These are phyloP conservation scores for Spergularia bocconei DNA, from an alignment of 148 eudicot genomes.

Conservation along the genomic window DNA sequence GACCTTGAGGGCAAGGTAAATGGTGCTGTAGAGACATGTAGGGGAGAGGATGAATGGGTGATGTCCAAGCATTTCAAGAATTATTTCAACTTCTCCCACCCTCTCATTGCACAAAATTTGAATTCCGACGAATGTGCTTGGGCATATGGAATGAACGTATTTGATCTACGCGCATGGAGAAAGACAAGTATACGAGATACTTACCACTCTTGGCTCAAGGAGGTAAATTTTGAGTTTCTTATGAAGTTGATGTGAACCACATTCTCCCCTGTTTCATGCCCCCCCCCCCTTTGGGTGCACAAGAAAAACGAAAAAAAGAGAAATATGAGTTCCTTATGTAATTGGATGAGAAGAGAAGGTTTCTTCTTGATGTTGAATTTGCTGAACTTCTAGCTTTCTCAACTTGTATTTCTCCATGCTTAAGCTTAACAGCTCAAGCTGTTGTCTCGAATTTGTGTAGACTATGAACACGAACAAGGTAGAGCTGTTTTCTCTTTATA, in stretches of 20 bases:
- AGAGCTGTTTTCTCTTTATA: not conserved
- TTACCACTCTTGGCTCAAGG: constrained; percentile 91
- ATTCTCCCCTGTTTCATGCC: too few relatives aligned
- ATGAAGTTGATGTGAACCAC: not conserved
- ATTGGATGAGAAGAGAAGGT: too few relatives aligned
- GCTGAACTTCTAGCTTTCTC: not conserved
- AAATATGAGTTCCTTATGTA: too few relatives aligned
- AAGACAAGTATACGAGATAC: constrained; percentile 77
- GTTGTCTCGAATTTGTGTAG: too few relatives aligned
- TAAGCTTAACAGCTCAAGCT: too few relatives aligned
- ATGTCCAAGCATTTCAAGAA: constrained; percentile 90
- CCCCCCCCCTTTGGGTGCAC: too few relatives aligned
- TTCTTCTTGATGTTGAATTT: not conserved
- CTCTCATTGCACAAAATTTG: constrained; percentile 69
- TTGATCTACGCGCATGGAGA: constrained; percentile 92
- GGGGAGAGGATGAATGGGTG: constrained; percentile 92
- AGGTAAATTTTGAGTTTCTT: constrained; percentile 46
- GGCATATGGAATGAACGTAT: constrained; percentile 99
- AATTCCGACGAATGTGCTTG: constrained; percentile 95
- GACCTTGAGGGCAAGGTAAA: constrained; percentile 91
- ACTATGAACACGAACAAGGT: not conserved
- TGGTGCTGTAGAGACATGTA: constrained; percentile 99
- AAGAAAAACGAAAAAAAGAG: too few relatives aligned
- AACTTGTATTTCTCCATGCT: not conserved
- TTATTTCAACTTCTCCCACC: constrained; percentile 97